Percentiles rank a stretch among this genome's conserved stretches.
Evolutionary conservation across 768 basidiomycete genomes (phyloP).

Genomic region (Boletales sp.): DNA sequence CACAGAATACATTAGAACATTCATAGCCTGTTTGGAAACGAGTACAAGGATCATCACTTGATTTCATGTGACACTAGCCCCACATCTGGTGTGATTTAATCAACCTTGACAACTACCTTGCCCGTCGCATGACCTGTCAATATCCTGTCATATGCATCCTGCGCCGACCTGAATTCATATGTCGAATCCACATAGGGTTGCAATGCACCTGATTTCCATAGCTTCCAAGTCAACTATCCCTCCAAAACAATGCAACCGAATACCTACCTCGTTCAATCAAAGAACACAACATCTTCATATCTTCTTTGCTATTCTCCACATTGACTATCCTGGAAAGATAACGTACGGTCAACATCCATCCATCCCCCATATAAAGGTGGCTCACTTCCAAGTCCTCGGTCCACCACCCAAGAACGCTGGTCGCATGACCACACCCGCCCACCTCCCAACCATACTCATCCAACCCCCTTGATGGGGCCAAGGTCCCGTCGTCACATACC

Average conservation of each 20-base stretch:
- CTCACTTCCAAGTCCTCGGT: conserved; percentile 45
- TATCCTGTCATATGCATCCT: conserved; percentile 60
- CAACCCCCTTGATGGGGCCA: conserved; percentile 29
- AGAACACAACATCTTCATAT: conserved; percentile 34
- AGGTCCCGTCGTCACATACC: conserved; percentile 53
- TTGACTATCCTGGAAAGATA: conserved; percentile 21
- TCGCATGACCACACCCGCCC: conserved; percentile 5
- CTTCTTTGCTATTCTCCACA: conserved; percentile 30
- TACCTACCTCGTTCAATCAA: conserved; percentile 42
- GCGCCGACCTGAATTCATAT: conserved; percentile 50
- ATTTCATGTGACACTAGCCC: too few relatives aligned
- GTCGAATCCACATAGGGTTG: conserved; percentile 59
- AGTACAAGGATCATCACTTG: too few relatives aligned
- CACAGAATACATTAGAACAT: too few relatives aligned
- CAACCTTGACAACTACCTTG: conserved; percentile 60
- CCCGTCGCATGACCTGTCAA: conserved; percentile 56
- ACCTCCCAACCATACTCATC: conserved; percentile 4
- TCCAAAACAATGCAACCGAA: not conserved
- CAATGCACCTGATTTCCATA: conserved; percentile 38
- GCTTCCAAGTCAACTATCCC: not conserved
- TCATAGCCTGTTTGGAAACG: too few relatives aligned
- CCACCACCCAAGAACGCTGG: conserved; percentile 56
- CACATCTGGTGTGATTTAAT: conserved; percentile 8
- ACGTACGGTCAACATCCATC: not conserved
- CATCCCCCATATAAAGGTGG: not conserved